phyloP scores from a whole-genome alignment of 306 rosid species.

The Alnus glutinosa region DNA sequence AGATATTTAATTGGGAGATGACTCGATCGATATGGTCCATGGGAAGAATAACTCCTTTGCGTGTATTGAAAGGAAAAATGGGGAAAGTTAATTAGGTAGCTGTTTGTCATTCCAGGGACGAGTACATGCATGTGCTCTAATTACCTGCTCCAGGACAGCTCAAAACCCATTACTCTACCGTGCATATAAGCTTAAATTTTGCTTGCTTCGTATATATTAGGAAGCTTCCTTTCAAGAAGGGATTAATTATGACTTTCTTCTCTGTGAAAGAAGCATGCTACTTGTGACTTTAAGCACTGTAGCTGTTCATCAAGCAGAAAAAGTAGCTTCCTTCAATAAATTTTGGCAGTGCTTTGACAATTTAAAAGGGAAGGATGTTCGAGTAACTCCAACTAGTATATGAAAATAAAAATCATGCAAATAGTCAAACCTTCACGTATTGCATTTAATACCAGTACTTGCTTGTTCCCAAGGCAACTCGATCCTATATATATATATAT shows the following conservation, averaged over 20 bases:
- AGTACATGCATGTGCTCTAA: background rate
- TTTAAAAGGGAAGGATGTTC: background rate
- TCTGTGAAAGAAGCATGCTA: too few relatives aligned
- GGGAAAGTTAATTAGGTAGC: background rate
- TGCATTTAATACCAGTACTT: conserved; percentile 20
- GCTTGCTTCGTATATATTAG: background rate
- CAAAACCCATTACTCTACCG: background rate
- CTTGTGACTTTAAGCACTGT: background rate
- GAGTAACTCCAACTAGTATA: background rate
- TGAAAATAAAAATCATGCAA: background rate
- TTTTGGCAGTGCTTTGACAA: background rate
- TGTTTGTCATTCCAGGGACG: conserved; percentile 6
- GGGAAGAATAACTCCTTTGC: background rate
- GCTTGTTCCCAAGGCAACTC: conserved; percentile 26
- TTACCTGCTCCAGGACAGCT: background rate
- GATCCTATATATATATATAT: background rate
- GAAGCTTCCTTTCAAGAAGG: background rate
- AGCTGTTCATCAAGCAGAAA: background rate
- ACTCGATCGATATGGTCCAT: background rate
- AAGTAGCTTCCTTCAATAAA: background rate
- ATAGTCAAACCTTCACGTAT: conserved; percentile 22
- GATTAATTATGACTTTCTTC: too few relatives aligned
- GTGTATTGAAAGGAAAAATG: background rate
- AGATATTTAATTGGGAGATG: background rate
- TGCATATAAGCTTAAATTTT: background rate